Conservation (phyloP, 2,329 filamentous ascomycete species). For the Cytospora chrysosperma region DNA sequence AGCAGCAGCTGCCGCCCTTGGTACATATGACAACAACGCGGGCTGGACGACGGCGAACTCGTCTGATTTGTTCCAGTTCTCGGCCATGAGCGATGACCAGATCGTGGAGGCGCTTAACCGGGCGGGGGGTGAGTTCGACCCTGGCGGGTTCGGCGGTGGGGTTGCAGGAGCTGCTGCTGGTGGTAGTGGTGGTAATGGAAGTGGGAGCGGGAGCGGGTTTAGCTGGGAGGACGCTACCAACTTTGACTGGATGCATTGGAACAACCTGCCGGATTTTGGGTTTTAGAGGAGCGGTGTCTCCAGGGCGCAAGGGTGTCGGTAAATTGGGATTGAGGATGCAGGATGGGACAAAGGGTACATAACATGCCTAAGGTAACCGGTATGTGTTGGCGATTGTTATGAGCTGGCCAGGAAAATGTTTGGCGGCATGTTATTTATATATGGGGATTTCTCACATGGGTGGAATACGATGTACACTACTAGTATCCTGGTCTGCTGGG, state of each 20-base stretch:
- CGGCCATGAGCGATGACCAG: constrained; percentile 68
- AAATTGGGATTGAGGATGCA: background rate
- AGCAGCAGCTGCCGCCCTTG: constrained; percentile 27
- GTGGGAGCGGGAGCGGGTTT: constrained; percentile 50
- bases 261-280: constrained; percentile 42
- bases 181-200: constrained; percentile 41
- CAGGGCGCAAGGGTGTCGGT: background rate
- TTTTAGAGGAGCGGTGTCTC: constrained; percentile 25
- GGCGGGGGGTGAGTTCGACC: constrained; percentile 58
- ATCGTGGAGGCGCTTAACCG: constrained; percentile 65
- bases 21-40: constrained; percentile 28
- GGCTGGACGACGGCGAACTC: constrained; percentile 40
- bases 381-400: too few species aligned
- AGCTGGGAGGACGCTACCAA: constrained; percentile 59
- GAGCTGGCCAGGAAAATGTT: too few species aligned
- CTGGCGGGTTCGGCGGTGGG: constrained; percentile 44
- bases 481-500: too few species aligned
- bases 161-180: constrained; percentile 57
- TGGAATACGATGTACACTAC: too few species aligned
- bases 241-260: constrained; percentile 57
- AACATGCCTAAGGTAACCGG: too few species aligned
- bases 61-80: constrained; percentile 57
- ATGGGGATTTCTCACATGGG: too few species aligned
- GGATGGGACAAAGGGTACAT: too few species aligned
- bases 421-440: too few species aligned